A percentile compares a stretch with the other conserved stretches of the same genome.
These are phyloP conservation scores for Sanghuangporus sanghuang DNA, from an alignment of 1,284 basidiomycete genomes.

Conservation along the genomic window DNA sequence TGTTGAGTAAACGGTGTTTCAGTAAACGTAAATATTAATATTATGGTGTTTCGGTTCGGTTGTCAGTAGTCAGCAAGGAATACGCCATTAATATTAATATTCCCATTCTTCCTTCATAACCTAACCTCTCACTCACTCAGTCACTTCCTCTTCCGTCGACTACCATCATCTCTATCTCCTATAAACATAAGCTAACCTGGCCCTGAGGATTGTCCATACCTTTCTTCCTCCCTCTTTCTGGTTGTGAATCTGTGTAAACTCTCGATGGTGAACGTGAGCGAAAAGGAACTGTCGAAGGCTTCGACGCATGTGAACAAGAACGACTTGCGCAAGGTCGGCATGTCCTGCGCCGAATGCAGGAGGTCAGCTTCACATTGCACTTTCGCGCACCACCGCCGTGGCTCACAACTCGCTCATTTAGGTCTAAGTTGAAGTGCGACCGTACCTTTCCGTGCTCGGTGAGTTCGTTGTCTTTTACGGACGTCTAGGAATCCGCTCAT, in stretches of 20 bases:
- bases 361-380: slow-evolving; percentile 29
- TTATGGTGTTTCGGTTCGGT: neutral
- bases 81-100: no score
- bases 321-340: slow-evolving; percentile 16
- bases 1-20: neutral
- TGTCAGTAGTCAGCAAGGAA: neutral
- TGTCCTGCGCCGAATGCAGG: slow-evolving; percentile 49
- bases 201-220: neutral
- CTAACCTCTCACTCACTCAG: no score
- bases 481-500: neutral
- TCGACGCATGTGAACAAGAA: slow-evolving; percentile 1
- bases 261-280: slow-evolving; percentile 1
- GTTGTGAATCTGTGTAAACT: no score
- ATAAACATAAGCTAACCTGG: neutral
- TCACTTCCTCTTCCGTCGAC: neutral
- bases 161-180: neutral
- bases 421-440: slow-evolving; percentile 52
- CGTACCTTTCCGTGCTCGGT: slow-evolving; percentile 23
- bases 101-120: neutral
- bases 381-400: neutral
- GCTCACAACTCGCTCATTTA: slow-evolving; percentile 19
- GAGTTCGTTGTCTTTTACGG: neutral
- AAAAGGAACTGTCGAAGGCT: slow-evolving; percentile 4
- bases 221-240: neutral
- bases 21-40: no score